A percentile compares a stretch with the other conserved stretches of the same genome.
Evolutionary conservation across 179 eudicot species (phyloP).

Genomic region (Spergularia azorica): DNA sequence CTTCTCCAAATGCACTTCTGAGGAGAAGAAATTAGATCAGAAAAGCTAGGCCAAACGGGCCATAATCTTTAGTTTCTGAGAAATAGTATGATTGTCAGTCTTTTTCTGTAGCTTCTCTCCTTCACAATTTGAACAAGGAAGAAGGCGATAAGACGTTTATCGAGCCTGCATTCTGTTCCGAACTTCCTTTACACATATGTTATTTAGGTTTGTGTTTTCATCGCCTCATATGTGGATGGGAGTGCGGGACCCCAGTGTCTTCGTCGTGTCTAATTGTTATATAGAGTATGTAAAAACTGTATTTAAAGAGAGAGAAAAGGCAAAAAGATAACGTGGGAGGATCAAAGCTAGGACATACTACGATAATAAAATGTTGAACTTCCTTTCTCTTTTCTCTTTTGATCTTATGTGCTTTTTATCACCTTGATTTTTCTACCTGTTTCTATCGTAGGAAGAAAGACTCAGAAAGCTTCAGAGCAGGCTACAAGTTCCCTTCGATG

Average conservation of each 20-base stretch:
- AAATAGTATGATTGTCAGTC: too few species aligned
- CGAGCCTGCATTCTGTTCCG: not conserved
- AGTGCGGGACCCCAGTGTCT: not conserved
- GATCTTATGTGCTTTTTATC: not conserved
- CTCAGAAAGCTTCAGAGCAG: slow-evolving; percentile 71
- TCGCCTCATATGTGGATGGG: not conserved
- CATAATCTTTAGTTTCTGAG: too few species aligned
- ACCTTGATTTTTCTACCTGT: slow-evolving; percentile 8
- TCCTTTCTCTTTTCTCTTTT: not conserved
- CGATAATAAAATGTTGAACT: not conserved
- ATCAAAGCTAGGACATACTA: not conserved
- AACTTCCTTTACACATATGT: not conserved
- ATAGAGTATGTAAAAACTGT: not conserved
- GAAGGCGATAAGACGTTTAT: slow-evolving; percentile 6
- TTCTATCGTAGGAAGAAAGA: slow-evolving; percentile 71
- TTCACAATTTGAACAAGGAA: too few species aligned
- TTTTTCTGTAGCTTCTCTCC: too few species aligned
- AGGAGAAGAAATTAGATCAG: too few species aligned
- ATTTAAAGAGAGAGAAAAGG: not conserved
- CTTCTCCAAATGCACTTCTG: too few species aligned
- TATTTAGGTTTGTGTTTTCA: not conserved
- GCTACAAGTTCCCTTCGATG: slow-evolving; percentile 88
- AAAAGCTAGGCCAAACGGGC: too few species aligned
- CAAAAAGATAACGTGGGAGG: not conserved
- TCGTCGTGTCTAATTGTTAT: not conserved